phyloP scores from a whole-genome alignment of 23 red algal species.

The Gracilaria caudata region DNA sequence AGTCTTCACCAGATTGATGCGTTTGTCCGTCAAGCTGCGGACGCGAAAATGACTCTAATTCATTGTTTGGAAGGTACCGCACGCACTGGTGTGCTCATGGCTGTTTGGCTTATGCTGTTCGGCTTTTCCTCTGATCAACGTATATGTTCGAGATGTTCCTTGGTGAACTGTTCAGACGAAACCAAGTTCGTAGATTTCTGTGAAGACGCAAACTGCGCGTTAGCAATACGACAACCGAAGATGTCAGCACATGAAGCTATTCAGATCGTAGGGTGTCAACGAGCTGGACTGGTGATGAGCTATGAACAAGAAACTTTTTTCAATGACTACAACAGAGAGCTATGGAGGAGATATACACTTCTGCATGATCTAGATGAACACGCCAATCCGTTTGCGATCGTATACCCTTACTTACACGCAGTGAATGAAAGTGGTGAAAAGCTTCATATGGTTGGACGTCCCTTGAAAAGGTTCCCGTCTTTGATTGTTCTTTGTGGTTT shows the following conservation, averaged over 20 bases:
- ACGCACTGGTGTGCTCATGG: neutral
- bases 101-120: conserved; percentile 16
- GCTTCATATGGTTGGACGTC: neutral
- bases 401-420: neutral
- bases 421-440: neutral
- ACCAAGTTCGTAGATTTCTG: conserved; percentile 2
- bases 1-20: conserved; percentile 16
- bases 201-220: neutral
- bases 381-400: neutral
- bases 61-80: neutral
- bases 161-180: neutral
- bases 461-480: neutral
- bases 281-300: neutral
- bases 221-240: neutral
- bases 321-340: neutral
- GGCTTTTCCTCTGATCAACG: conserved; percentile 2
- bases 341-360: neutral
- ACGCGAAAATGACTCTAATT: neutral
- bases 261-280: neutral
- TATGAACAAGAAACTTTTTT: conserved; percentile 2
- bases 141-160: neutral
- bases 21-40: conserved; percentile 1
- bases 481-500: conserved; percentile 24
- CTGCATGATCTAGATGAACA: neutral
- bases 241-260: conserved; percentile 7